These are phyloP conservation scores for Catharanthus roseus DNA, from an alignment of 257 asterid genomes.

Conservation along the genomic window DNA sequence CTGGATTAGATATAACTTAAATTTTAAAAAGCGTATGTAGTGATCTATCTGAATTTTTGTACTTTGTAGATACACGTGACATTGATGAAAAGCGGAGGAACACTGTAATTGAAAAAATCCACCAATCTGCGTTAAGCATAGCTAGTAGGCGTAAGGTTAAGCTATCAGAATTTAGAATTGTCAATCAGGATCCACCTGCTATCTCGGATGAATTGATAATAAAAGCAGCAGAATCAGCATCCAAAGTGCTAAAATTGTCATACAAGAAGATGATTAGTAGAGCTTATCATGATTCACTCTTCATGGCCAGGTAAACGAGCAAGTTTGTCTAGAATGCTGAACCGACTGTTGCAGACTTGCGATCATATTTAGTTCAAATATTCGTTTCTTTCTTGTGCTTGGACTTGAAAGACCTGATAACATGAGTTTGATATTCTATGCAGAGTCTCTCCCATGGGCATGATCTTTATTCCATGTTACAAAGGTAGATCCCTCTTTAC, in stretches of 20 bases:
- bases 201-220: constrained; percentile 52
- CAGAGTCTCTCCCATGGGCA: constrained; percentile 93
- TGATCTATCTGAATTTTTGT: not conserved
- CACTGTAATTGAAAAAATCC: constrained; percentile 58
- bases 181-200: constrained; percentile 97
- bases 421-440: constrained; percentile 17
- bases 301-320: constrained; percentile 84
- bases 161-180: constrained; percentile 65
- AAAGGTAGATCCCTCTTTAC: constrained; percentile 44
- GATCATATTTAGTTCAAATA: not conserved
- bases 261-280: constrained; percentile 92
- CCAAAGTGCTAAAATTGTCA: constrained; percentile 58
- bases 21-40: not conserved
- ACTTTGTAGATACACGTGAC: constrained; percentile 72
- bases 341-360: not conserved
- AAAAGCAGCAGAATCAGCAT: constrained; percentile 75
- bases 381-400: not conserved
- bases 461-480: constrained; percentile 95
- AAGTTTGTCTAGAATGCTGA: not conserved
- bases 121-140: constrained; percentile 51
- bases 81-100: constrained; percentile 79
- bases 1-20: not conserved
- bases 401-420: constrained; percentile 7
- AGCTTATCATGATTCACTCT: constrained; percentile 92
- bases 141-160: constrained; percentile 55